Conservation (phyloP, 2,329 filamentous ascomycete genomes). For the Fusarium sp. region DNA sequence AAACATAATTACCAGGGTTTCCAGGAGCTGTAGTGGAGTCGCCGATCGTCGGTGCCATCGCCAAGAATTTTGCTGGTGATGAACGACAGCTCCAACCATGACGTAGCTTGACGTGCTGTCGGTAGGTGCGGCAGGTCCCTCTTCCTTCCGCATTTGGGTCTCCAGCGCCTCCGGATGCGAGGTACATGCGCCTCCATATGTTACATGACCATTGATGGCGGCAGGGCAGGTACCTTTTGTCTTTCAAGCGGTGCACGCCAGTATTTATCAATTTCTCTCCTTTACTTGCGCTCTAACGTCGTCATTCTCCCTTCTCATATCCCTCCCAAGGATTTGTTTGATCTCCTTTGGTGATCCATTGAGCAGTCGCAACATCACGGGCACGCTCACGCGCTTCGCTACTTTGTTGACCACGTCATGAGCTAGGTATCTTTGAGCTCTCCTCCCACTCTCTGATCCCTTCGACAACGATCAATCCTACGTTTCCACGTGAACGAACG, state of each 20-base stretch:
- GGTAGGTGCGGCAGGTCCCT: slow-evolving; percentile 3
- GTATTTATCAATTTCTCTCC: not conserved
- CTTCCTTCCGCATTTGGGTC: slow-evolving; percentile 1
- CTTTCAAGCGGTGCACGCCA: not conserved
- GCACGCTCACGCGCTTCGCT: slow-evolving; percentile 5
- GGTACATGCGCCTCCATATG: slow-evolving; percentile 10
- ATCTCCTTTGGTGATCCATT: slow-evolving; percentile 12
- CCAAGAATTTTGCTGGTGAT: slow-evolving; percentile 33
- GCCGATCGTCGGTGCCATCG: slow-evolving; percentile 33
- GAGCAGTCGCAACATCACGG: slow-evolving; percentile 2
- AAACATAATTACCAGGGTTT: slow-evolving; percentile 6
- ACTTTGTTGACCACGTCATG: slow-evolving; percentile 23
- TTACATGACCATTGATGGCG: slow-evolving; percentile 26
- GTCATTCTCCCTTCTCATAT: not conserved
- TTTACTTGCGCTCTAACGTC: not conserved
- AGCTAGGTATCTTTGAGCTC: slow-evolving; percentile 16
- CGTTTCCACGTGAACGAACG: not conserved
- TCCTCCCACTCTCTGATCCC: not conserved
- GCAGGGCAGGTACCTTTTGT: slow-evolving; percentile 8
- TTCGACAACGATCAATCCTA: slow-evolving; percentile 14
- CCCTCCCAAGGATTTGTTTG: not conserved
- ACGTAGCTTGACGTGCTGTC: slow-evolving; percentile 19
- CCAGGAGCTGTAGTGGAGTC: slow-evolving; percentile 28
- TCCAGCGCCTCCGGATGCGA: slow-evolving; percentile 21
- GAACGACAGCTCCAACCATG: slow-evolving; percentile 26